These are phyloP conservation scores for Nicotiana knightiana DNA, from an alignment of 257 asterid genomes.

Conservation along the genomic window DNA sequence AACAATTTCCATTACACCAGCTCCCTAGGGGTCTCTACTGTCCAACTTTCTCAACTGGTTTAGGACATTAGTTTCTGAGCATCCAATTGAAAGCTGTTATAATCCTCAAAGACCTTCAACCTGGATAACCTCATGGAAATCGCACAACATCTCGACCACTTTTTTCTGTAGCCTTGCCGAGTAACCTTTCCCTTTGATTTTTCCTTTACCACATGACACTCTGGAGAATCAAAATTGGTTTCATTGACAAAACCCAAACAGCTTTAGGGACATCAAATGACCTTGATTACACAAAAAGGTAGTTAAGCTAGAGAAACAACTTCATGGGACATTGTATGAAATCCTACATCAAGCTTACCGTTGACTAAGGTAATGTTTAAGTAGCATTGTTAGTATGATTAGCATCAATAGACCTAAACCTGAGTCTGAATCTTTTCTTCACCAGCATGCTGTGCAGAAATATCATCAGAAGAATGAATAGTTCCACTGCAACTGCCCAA, in stretches of 20 bases:
- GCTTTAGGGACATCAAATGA: slow-evolving; percentile 1
- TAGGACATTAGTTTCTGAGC: neutral
- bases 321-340: neutral
- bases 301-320: neutral
- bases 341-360: neutral
- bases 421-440: slow-evolving; percentile 9
- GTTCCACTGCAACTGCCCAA: neutral
- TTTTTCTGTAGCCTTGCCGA: neutral
- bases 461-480: slow-evolving; percentile 11
- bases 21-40: neutral
- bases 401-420: neutral
- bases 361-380: neutral
- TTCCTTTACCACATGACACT: neutral
- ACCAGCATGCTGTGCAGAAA: neutral
- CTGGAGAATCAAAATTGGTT: neutral
- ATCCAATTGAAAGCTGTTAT: neutral
- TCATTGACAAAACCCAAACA: neutral
- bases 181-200: neutral
- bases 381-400: neutral
- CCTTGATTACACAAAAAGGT: neutral
- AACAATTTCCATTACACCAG: neutral
- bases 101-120: neutral
- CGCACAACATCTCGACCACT: neutral
- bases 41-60: neutral
- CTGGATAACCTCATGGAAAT: neutral